These are phyloP conservation scores for Amniculicola lignicola DNA, from an alignment of 495 filamentous ascomycete genomes.

Conservation along the genomic window DNA sequence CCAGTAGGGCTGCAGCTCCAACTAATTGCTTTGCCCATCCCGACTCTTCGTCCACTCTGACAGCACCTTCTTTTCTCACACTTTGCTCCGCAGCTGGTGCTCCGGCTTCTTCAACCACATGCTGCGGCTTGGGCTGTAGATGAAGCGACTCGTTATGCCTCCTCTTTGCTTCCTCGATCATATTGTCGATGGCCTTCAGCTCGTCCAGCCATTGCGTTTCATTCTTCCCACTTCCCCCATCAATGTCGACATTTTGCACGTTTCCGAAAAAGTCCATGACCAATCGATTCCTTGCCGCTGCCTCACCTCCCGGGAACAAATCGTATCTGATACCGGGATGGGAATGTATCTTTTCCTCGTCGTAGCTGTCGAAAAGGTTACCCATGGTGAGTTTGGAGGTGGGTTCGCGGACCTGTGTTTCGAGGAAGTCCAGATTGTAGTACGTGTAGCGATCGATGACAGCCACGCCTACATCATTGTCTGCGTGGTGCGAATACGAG, in stretches of 20 bases:
- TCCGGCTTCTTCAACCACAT: slow-evolving; percentile 36
- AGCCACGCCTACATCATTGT: slow-evolving; percentile 95
- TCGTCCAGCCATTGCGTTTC: slow-evolving; percentile 34
- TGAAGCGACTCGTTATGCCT: slow-evolving; percentile 31
- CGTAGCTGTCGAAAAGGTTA: slow-evolving; percentile 93
- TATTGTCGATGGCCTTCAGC: slow-evolving; percentile 26
- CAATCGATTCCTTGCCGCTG: slow-evolving; percentile 65
- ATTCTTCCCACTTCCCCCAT: slow-evolving; percentile 41
- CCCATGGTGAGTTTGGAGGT: slow-evolving; percentile 82
- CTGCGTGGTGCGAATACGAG: slow-evolving; percentile 93
- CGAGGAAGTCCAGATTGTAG: slow-evolving; percentile 95
- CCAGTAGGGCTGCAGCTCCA: slow-evolving; percentile 61
- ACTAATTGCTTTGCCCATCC: slow-evolving; percentile 69
- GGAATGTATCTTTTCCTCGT: slow-evolving; percentile 89
- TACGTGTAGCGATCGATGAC: slow-evolving; percentile 99
- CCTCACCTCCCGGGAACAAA: slow-evolving; percentile 76
- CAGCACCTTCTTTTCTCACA: slow-evolving; percentile 51
- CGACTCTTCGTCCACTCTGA: slow-evolving; percentile 61
- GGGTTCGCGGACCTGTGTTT: slow-evolving; percentile 79
- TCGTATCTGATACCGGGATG: slow-evolving; percentile 92
- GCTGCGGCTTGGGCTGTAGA: slow-evolving; percentile 40
- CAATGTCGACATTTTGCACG: slow-evolving; percentile 92
- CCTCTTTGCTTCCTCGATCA: slow-evolving; percentile 33
- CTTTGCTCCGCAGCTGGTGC: slow-evolving; percentile 32
- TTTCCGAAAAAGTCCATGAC: slow-evolving; percentile 98